These are phyloP conservation scores for Tetradesmus obliquus DNA, from an alignment of 139 green algal species.

Conservation along the genomic window DNA sequence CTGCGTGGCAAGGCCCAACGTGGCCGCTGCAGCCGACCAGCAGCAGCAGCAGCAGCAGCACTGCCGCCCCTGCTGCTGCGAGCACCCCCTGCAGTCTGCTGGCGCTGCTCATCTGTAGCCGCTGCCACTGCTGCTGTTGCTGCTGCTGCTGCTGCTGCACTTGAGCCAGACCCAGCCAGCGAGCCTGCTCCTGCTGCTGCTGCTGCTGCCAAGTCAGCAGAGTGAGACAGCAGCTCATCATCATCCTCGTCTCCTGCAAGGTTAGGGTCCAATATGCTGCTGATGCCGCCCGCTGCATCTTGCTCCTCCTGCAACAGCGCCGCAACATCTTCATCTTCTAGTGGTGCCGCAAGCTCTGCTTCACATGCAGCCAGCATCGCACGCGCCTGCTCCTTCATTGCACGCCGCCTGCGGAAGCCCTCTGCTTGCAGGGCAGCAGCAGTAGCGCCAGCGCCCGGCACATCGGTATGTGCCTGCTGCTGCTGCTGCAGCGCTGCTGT, in stretches of 20 bases:
- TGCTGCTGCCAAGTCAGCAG: background rate
- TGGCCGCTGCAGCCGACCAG: background rate
- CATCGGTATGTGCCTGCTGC: background rate
- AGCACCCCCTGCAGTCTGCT: background rate
- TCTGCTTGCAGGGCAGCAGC: background rate
- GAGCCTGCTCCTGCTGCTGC: background rate
- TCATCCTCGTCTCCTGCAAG: background rate
- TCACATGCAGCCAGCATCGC: background rate
- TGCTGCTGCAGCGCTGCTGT: conserved; percentile 21
- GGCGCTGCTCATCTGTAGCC: background rate
- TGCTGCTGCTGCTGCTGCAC: background rate
- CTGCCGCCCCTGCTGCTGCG: too few relatives aligned
- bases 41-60: too few relatives aligned
- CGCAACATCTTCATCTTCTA: background rate
- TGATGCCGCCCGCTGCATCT: background rate
- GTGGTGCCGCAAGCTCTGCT: background rate
- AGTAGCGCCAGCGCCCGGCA: conserved; percentile 11
- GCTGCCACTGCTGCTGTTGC: background rate
- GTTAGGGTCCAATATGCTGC: background rate
- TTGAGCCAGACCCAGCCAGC: background rate
- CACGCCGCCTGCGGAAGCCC: background rate
- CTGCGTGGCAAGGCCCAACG: background rate
- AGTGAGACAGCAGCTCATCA: background rate
- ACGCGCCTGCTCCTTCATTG: background rate
- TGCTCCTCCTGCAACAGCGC: background rate